phyloP scores from a whole-genome alignment of 352 stramenopile genomes.

The Pythium plurisporium region DNA sequence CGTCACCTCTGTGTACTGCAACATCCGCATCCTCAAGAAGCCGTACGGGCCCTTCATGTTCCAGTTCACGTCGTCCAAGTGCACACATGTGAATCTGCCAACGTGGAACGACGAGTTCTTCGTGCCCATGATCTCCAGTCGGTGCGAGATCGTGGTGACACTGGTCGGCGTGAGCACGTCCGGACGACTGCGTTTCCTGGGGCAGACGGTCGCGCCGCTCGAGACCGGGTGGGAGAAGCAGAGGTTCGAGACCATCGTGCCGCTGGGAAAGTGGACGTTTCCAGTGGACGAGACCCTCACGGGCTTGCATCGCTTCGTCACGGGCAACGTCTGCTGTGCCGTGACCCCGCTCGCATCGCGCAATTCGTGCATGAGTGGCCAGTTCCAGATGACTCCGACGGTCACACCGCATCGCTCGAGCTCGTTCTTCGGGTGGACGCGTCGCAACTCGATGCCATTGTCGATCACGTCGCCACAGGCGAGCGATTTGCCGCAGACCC shows the following conservation, averaged over 20 bases:
- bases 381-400: constrained; percentile 63
- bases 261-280: constrained; percentile 77
- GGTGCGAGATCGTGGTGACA: constrained; percentile 76
- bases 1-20: constrained; percentile 62
- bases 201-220: constrained; percentile 54
- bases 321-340: constrained; percentile 49
- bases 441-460: constrained; percentile 35
- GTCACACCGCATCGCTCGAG: constrained; percentile 34
- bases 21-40: constrained; percentile 81
- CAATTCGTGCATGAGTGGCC: constrained; percentile 64
- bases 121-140: constrained; percentile 75
- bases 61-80: constrained; percentile 62
- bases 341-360: constrained; percentile 55
- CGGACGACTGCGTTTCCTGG: constrained; percentile 54
- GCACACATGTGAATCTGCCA: constrained; percentile 51
- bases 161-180: constrained; percentile 61
- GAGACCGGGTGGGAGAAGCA: constrained; percentile 60
- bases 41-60: constrained; percentile 87
- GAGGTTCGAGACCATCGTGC: constrained; percentile 27
- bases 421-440: constrained; percentile 63
- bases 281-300: constrained; percentile 65
- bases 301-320: constrained; percentile 62
- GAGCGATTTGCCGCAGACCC: constrained; percentile 35
- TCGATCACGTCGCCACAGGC: constrained; percentile 40
- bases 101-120: constrained; percentile 69